Percentiles rank a stretch among this genome's conserved stretches.
Conservation (phyloP, 371 early-diverging fungal genomes). For the Mortierella sp. region DNA sequence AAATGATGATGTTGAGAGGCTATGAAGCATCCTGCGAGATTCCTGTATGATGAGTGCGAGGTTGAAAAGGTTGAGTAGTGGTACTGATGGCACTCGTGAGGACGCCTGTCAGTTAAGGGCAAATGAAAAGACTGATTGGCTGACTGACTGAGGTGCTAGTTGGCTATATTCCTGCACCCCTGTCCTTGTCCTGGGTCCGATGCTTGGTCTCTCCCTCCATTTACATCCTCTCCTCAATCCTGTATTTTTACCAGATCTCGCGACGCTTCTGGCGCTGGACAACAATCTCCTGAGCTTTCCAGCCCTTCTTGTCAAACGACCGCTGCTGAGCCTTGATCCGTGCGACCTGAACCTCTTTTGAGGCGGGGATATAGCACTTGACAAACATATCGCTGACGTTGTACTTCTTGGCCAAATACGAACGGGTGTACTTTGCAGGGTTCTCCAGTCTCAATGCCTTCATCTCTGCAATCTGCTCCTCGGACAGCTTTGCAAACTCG, state of each 20-base stretch:
- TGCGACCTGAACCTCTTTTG: conserved; percentile 44
- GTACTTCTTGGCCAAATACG: conserved; percentile 58
- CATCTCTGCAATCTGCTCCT: conserved; percentile 59
- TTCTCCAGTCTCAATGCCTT: conserved; percentile 50
- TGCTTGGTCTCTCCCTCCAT: background rate
- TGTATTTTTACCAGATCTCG: conserved; percentile 42
- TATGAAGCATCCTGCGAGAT: background rate
- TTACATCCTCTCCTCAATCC: background rate
- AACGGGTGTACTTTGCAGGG: conserved; percentile 60
- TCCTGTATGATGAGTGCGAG: background rate
- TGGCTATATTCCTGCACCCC: background rate
- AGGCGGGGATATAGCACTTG: conserved; percentile 50
- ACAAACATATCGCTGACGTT: conserved; percentile 57
- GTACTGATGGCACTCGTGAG: background rate
- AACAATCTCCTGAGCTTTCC: conserved; percentile 54
- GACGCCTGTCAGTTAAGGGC: background rate
- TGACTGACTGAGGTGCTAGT: background rate
- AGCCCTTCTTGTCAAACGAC: conserved; percentile 50
- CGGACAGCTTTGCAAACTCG: conserved; percentile 45
- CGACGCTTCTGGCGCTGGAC: conserved; percentile 57
- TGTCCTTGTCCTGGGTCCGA: background rate
- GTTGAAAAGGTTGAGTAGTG: background rate
- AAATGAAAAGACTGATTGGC: background rate
- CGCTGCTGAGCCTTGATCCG: conserved; percentile 50
- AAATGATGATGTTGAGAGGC: background rate